Percentiles rank a stretch among this genome's conserved stretches.
Conservation (phyloP, 2,329 filamentous ascomycete genomes). For the Whalleya microplaca region DNA sequence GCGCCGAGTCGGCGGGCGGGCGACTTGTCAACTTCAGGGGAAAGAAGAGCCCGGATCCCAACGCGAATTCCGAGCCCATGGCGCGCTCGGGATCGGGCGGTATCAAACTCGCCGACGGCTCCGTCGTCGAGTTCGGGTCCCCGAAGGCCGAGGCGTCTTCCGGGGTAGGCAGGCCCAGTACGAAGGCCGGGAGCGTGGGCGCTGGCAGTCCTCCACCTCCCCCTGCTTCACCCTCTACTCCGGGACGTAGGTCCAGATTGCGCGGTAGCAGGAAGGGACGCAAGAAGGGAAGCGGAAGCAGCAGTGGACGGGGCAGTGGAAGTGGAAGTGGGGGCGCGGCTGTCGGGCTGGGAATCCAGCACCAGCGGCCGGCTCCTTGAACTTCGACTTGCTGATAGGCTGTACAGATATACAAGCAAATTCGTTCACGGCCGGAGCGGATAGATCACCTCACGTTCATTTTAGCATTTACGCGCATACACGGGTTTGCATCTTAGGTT, state of each 20-base stretch:
- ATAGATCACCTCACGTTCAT: not conserved
- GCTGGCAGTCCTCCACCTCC: not conserved
- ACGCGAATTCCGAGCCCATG: conserved; percentile 25
- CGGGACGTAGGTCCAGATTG: conserved; percentile 16
- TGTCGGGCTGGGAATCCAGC: conserved; percentile 22
- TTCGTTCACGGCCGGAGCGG: not conserved
- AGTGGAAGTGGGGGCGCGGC: not conserved
- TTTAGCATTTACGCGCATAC: not conserved
- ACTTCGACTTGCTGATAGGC: not conserved
- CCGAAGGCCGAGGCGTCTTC: conserved; percentile 7
- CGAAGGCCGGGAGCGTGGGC: not conserved
- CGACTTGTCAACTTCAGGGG: conserved; percentile 7
- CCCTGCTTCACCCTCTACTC: conserved; percentile 4
- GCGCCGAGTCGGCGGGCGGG: conserved; percentile 10
- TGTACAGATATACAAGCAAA: not conserved
- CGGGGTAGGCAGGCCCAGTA: no score
- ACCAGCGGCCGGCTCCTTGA: not conserved
- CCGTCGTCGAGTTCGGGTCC: conserved; percentile 35
- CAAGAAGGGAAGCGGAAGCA: conserved; percentile 7
- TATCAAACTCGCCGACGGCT: conserved; percentile 32
- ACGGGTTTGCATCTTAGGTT: no score
- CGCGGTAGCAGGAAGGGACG: conserved; percentile 9
- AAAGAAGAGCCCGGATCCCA: not conserved
- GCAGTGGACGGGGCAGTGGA: conserved; percentile 1
- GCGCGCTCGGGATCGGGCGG: conserved; percentile 32